A percentile compares a stretch with the other conserved stretches of the same genome.
Evolutionary conservation across 495 filamentous ascomycete species (phyloP).

Genomic region (Hypoxylon lenormandii): DNA sequence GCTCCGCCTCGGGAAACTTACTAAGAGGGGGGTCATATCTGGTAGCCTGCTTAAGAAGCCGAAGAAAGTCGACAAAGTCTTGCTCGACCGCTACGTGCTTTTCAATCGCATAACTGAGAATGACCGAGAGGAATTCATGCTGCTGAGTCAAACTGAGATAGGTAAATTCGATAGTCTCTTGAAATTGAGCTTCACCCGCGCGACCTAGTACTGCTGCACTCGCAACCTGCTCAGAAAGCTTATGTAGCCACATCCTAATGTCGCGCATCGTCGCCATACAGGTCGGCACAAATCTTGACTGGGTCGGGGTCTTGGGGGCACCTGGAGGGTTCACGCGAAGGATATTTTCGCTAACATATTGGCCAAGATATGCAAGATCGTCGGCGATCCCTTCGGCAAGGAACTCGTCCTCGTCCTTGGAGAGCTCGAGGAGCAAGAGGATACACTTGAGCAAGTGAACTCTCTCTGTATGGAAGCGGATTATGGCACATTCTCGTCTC

Average conservation of each 20-base stretch:
- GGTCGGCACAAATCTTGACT: constrained; percentile 68
- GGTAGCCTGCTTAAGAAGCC: constrained; percentile 67
- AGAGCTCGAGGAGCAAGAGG: constrained; percentile 75
- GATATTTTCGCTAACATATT: constrained; percentile 56
- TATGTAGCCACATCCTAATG: constrained; percentile 77
- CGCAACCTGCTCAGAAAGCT: constrained; percentile 76
- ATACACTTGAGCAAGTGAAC: constrained; percentile 83
- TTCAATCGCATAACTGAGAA: constrained; percentile 80
- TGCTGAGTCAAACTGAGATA: constrained; percentile 79
- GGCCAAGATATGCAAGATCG: constrained; percentile 50
- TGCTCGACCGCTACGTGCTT: constrained; percentile 72
- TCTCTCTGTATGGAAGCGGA: constrained; percentile 85
- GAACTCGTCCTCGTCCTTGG: constrained; percentile 68
- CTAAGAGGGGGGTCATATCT: constrained; percentile 48
- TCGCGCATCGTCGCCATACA: constrained; percentile 78
- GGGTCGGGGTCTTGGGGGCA: constrained; percentile 13
- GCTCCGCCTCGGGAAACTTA: constrained; percentile 19
- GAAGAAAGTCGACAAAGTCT: constrained; percentile 78
- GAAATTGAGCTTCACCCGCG: constrained; percentile 70
- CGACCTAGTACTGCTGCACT: constrained; percentile 76
- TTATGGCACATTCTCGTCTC: constrained; percentile 76
- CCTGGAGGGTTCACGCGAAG: constrained; percentile 51
- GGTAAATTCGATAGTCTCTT: constrained; percentile 79
- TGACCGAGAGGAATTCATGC: constrained; percentile 85
- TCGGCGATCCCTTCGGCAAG: constrained; percentile 55